Evolutionary conservation across 306 rosid species (phyloP).

Genomic region (Clitoria ternatea): DNA sequence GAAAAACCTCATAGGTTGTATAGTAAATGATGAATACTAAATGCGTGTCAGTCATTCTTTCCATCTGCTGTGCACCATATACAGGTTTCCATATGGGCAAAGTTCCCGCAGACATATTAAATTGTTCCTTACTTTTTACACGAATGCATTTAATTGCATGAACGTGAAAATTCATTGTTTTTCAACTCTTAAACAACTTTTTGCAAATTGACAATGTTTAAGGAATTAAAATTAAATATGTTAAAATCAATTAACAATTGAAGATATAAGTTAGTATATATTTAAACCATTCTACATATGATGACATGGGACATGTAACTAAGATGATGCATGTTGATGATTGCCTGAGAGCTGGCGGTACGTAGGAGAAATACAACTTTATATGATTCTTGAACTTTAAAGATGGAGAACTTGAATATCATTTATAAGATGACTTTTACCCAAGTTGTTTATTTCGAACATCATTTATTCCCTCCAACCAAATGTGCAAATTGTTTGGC

Average conservation of each 20-base stretch:
- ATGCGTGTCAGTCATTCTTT: not conserved
- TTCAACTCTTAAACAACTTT: constrained; percentile 8
- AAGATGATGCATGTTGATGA: too few species aligned
- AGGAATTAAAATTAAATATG: too few species aligned
- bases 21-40: not conserved
- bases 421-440: too few species aligned
- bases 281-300: too few species aligned
- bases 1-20: not conserved
- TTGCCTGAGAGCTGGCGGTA: too few species aligned
- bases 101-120: not conserved
- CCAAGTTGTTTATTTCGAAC: not conserved
- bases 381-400: not conserved
- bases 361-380: too few species aligned
- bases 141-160: constrained; percentile 22
- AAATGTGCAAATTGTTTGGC: not conserved
- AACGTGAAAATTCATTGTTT: not conserved
- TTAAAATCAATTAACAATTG: too few species aligned
- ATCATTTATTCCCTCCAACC: constrained; percentile 20
- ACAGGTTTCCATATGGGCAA: too few species aligned
- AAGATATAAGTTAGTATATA: too few species aligned
- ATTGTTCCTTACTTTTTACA: not conserved
- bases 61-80: not conserved
- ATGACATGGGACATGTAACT: too few species aligned
- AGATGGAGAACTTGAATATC: not conserved
- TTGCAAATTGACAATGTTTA: too few species aligned